phyloP scores from a whole-genome alignment of 495 filamentous ascomycete genomes.

The Neurospora intermedia region DNA sequence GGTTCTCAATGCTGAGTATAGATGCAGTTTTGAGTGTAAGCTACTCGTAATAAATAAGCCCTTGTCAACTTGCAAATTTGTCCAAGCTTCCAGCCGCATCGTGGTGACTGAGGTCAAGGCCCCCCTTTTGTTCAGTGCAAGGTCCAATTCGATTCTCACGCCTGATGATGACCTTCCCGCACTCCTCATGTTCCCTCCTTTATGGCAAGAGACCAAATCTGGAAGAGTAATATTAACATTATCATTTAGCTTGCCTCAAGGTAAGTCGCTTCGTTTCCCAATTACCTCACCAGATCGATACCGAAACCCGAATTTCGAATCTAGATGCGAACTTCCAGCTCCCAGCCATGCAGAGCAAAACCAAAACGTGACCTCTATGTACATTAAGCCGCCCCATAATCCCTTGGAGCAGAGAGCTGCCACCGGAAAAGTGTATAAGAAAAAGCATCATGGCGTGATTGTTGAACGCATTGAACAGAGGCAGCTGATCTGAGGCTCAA shows the following conservation, averaged over 20 bases:
- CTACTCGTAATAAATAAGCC: not conserved
- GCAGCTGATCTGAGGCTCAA: slow-evolving; percentile 2
- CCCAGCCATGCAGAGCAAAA: slow-evolving; percentile 45
- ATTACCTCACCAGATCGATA: not conserved
- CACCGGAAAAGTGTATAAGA: slow-evolving; percentile 3
- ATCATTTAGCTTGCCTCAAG: not conserved
- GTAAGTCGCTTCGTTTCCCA: not conserved
- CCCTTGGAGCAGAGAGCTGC: slow-evolving; percentile 14
- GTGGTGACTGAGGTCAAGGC: not conserved
- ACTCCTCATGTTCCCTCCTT: not conserved
- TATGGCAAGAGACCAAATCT: not conserved
- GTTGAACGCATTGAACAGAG: not conserved
- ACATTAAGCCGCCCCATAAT: slow-evolving; percentile 28
- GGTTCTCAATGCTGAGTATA: not conserved
- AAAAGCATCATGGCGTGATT: not conserved
- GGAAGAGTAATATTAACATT: not conserved
- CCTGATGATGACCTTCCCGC: not conserved
- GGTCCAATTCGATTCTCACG: not conserved
- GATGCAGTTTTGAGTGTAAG: not conserved
- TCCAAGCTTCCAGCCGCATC: not conserved
- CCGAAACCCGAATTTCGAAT: slow-evolving; percentile 26
- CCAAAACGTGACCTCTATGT: slow-evolving; percentile 36
- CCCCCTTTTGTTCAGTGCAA: not conserved
- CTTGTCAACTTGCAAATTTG: not conserved
- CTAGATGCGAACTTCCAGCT: slow-evolving; percentile 44